Conservation (phyloP, 495 filamentous ascomycete species). For the Geopyxis carbonaria region DNA sequence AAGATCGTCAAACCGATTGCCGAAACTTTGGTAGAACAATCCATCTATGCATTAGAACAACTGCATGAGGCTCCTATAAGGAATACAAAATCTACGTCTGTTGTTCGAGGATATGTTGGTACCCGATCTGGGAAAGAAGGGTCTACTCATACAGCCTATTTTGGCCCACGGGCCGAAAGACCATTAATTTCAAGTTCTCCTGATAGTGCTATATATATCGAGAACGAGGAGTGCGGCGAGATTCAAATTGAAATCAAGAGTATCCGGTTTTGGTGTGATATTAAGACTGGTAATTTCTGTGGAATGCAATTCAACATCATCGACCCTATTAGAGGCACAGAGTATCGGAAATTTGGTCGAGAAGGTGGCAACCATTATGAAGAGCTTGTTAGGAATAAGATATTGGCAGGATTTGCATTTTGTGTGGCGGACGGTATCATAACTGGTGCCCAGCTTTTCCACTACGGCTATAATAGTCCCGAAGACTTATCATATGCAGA, state of each 20-base stretch:
- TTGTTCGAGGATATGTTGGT: conserved; percentile 24
- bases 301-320: conserved; percentile 18
- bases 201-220: conserved; percentile 2
- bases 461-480: conserved; percentile 8
- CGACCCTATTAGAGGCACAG: conserved; percentile 3
- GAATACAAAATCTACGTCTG: conserved; percentile 15
- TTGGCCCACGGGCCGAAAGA: conserved; percentile 10
- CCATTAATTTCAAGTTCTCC: too few species aligned
- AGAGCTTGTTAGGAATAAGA: not conserved
- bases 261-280: conserved; percentile 22
- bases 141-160: conserved; percentile 21
- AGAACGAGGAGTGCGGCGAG: conserved; percentile 7
- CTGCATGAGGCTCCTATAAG: conserved; percentile 9
- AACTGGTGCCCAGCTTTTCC: conserved; percentile 23
- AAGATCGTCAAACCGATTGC: conserved; percentile 28
- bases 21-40: conserved; percentile 25
- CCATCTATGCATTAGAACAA: conserved; percentile 9
- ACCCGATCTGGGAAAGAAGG: conserved; percentile 21
- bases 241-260: conserved; percentile 7
- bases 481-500: too few species aligned
- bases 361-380: conserved; percentile 11
- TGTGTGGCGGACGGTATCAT: conserved; percentile 20
- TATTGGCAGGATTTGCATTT: conserved; percentile 24
- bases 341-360: conserved; percentile 16
- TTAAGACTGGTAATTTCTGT: conserved; percentile 17